These are phyloP conservation scores for Pontederia paniculata DNA, from an alignment of 176 grass and related monocot genomes.

Conservation along the genomic window DNA sequence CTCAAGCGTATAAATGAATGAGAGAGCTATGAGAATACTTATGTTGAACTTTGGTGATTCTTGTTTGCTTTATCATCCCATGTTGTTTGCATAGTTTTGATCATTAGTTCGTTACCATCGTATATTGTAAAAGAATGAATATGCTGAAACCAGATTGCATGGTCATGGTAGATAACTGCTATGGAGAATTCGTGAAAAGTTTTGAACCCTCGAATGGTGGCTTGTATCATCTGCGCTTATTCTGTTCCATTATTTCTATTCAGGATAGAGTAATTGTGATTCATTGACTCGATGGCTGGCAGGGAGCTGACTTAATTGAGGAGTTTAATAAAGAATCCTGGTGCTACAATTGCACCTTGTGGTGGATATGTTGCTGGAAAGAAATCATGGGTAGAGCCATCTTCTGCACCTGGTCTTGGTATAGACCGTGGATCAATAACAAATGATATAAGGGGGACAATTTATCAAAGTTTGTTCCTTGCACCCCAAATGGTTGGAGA, in stretches of 20 bases:
- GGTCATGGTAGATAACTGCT: slow-evolving; percentile 97
- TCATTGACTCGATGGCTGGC: slow-evolving; percentile 16
- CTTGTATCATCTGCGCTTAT: slow-evolving; percentile 13
- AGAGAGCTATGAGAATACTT: slow-evolving; percentile 45
- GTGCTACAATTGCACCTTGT: slow-evolving; percentile 74
- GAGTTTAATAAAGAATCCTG: slow-evolving; percentile 90
- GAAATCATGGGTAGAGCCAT: slow-evolving; percentile 49
- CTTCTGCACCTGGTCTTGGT: slow-evolving; percentile 84
- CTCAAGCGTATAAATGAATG: slow-evolving; percentile 43
- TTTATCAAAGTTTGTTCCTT: slow-evolving; percentile 91
- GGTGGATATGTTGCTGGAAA: slow-evolving; percentile 88
- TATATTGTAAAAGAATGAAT: slow-evolving; percentile 22
- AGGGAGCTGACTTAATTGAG: slow-evolving; percentile 93
- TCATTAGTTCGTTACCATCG: neutral
- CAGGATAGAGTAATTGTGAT: neutral
- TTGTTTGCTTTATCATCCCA: neutral
- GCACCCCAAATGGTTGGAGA: slow-evolving; percentile 93
- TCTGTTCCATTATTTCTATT: neutral
- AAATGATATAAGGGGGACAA: slow-evolving; percentile 64
- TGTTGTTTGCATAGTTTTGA: neutral
- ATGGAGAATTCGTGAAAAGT: slow-evolving; percentile 89
- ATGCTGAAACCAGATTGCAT: slow-evolving; percentile 65
- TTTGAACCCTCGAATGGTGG: slow-evolving; percentile 75
- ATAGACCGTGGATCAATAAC: slow-evolving; percentile 73
- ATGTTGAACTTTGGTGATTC: slow-evolving; percentile 27